Evolutionary conservation across 2,329 filamentous ascomycete genomes (phyloP).

Genomic region (Pseudopithomyces chartarum): DNA sequence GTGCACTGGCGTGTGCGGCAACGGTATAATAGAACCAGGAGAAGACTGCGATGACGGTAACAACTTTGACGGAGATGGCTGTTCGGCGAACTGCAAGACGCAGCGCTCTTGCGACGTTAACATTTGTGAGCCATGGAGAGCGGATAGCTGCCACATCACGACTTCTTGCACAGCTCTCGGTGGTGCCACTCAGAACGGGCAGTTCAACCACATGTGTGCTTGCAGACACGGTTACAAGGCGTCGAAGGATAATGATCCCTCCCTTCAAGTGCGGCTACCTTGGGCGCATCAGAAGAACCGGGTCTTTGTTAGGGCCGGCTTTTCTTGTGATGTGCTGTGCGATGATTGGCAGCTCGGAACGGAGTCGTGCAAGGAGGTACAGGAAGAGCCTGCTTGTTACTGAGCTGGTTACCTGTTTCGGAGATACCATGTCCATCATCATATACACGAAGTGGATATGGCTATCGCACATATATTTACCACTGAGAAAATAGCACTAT

Average conservation of each 20-base stretch:
- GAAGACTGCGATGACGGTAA: conserved; percentile 24
- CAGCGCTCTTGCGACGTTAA: conserved; percentile 5
- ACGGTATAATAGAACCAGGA: conserved; percentile 15
- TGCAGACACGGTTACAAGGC: conserved; percentile 19
- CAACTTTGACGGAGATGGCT: conserved; percentile 18
- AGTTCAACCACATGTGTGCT: conserved; percentile 14
- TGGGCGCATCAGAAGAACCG: conserved; percentile 17
- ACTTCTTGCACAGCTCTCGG: conserved; percentile 48
- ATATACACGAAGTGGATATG: too few relatives aligned
- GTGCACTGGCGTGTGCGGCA: conserved; percentile 18
- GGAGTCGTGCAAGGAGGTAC: conserved; percentile 23
- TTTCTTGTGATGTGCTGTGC: conserved; percentile 21
- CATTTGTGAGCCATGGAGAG: conserved; percentile 48
- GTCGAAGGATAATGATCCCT: conserved; percentile 1
- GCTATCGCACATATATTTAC: too few relatives aligned
- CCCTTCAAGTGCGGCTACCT: conserved; percentile 12
- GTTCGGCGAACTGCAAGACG: conserved; percentile 15
- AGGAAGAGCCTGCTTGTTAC: conserved; percentile 6
- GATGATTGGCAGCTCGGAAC: conserved; percentile 19
- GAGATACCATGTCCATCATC: too few relatives aligned
- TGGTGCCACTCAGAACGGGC: conserved; percentile 6
- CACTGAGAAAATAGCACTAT: too few relatives aligned
- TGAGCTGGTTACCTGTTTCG: neutral
- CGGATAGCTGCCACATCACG: conserved; percentile 49
- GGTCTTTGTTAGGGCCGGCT: conserved; percentile 25